Evolutionary conservation across 768 basidiomycete genomes (phyloP).

Genomic region (Amanita rubescens): DNA sequence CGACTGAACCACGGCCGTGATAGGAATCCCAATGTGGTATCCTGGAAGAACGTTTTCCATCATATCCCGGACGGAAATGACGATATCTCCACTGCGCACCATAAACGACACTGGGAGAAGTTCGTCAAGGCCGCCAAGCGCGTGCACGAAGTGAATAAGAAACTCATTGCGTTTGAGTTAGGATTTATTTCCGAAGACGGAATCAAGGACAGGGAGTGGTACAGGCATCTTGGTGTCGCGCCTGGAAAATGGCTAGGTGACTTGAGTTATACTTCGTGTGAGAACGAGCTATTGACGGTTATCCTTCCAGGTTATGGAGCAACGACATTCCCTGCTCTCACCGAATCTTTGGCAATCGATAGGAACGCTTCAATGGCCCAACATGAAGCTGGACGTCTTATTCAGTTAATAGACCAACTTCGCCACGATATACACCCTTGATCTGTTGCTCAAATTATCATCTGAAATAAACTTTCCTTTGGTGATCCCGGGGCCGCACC

Average conservation of each 20-base stretch:
- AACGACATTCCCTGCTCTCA: constrained; percentile 75
- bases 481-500: neutral
- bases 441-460: constrained; percentile 7
- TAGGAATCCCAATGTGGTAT: constrained; percentile 9
- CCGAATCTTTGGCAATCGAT: constrained; percentile 69
- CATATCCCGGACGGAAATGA: neutral
- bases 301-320: constrained; percentile 70
- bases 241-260: constrained; percentile 81
- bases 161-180: constrained; percentile 63
- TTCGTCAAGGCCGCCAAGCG: constrained; percentile 53
- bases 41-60: neutral
- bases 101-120: constrained; percentile 11
- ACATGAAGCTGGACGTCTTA: constrained; percentile 53
- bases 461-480: too few species aligned
- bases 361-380: constrained; percentile 52
- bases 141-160: constrained; percentile 53
- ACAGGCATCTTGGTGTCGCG: constrained; percentile 75
- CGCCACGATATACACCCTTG: constrained; percentile 31
- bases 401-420: constrained; percentile 45
- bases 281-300: neutral
- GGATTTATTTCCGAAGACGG: constrained; percentile 78
- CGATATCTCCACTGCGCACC: neutral
- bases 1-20: neutral
- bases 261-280: constrained; percentile 12
- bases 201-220: constrained; percentile 80